Evolutionary conservation across 2,329 filamentous ascomycete species (phyloP), one percentile per base, ranked within the genome.

Genomic region (Plectosphaerella plurivora): DNA sequence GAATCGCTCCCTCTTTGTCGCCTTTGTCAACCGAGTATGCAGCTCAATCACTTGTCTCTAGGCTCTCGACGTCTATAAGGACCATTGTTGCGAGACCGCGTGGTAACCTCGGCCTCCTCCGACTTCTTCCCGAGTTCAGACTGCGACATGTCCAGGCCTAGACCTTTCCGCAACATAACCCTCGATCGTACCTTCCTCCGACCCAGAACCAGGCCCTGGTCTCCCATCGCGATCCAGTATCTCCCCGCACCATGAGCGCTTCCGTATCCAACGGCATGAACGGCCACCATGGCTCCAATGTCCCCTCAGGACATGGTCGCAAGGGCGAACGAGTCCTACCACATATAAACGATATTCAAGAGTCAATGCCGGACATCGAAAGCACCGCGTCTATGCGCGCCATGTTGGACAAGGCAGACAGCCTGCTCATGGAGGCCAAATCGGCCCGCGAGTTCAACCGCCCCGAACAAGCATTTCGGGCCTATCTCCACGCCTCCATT

Each of bases 401-500:
- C 57, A 64, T 85, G 37, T 68, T 87, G 14, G 74, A 78, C 45
- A 64, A 69, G 42, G 81, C 77, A 50, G 77, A 86, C 60, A 63
- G 65, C 20, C 74, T 75, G 46, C 73, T 85, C 54, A 76, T 76
- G 55, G 77, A 82, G 60, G 86, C 89, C 37, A 79, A 84, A 57
- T 81, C 79, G 50, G 74, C 78, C 52, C 75, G 84, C 53, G 80
- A 81, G 55, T 87, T 88, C 69, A 74, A 81, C 24, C 77, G 84
- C 36, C 82, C 85, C 5, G 91, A 94, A 63, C 69, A 84, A 37
- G 92, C 92, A 3, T 87, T 96, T 51, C 82, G 88, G 58, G 89
- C 96, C 55, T 97, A 93, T 64, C 79, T 97, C 53, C 83, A 87
- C 57, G 89, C 92, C 11, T 91, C 82, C 54, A 85, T 91, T 53